These are phyloP conservation scores for Clavariopsis aquatica DNA, from an alignment of 495 filamentous ascomycete genomes.

Conservation along the genomic window DNA sequence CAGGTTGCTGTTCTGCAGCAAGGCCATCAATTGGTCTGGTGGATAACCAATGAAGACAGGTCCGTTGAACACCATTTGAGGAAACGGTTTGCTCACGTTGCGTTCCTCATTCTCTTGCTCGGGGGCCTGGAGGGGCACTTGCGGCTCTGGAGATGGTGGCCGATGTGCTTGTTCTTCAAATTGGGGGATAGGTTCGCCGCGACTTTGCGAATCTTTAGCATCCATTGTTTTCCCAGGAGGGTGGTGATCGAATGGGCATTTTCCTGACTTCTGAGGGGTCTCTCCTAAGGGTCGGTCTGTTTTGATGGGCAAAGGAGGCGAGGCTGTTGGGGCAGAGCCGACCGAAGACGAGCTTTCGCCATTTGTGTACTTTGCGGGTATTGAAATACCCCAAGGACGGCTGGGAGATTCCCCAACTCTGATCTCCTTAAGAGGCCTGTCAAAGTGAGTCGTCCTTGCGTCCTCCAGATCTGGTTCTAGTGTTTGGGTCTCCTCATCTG, in stretches of 20 bases:
- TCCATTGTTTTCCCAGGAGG: constrained; percentile 3
- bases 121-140: neutral
- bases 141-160: neutral
- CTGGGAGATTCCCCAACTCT: constrained; percentile 86
- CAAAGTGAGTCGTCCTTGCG: constrained; percentile 65
- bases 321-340: constrained; percentile 39
- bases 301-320: constrained; percentile 23
- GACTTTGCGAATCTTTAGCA: neutral
- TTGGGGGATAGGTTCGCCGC: neutral
- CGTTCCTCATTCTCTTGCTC: neutral
- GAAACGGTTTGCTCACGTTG: constrained; percentile 26
- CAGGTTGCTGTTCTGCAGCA: constrained; percentile 59
- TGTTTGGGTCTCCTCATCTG: constrained; percentile 35
- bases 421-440: constrained; percentile 77
- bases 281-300: constrained; percentile 11
- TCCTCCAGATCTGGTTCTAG: constrained; percentile 40
- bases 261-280: constrained; percentile 13
- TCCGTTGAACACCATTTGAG: constrained; percentile 77
- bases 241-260: constrained; percentile 34
- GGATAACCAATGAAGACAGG: constrained; percentile 89
- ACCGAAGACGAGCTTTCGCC: constrained; percentile 36
- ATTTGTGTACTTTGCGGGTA: constrained; percentile 60
- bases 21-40: constrained; percentile 69
- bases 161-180: neutral
- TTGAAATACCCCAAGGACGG: constrained; percentile 84